Conservation (phyloP, 371 early-diverging fungal genomes). For the Mortierella sp. region DNA sequence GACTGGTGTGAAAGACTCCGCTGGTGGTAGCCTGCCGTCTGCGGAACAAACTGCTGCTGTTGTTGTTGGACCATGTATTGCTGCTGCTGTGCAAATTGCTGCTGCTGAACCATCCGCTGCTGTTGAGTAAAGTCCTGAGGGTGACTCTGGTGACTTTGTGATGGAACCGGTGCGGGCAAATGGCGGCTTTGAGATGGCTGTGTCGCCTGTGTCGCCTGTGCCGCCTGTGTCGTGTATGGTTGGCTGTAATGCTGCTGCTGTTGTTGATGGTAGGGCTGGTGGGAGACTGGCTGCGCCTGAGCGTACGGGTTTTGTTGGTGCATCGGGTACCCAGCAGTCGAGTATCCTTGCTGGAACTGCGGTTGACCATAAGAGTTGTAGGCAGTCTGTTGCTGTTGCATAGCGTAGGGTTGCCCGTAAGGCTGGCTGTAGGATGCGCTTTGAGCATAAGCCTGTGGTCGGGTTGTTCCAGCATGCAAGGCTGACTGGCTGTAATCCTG, state of each 20-base stretch:
- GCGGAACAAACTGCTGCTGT: constrained; percentile 25
- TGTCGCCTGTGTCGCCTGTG: constrained; percentile 5
- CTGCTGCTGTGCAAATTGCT: constrained; percentile 23
- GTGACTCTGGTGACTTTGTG: constrained; percentile 23
- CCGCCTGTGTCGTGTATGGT: constrained; percentile 3
- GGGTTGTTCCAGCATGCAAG: constrained; percentile 16
- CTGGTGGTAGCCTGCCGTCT: constrained; percentile 17
- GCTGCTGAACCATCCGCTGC: constrained; percentile 25
- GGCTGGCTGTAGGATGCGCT: constrained; percentile 23
- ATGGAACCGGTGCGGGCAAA: constrained; percentile 7
- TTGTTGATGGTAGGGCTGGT: constrained; percentile 29
- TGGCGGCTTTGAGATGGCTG: constrained; percentile 8
- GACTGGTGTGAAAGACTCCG: constrained; percentile 23
- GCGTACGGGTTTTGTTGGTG: constrained; percentile 29
- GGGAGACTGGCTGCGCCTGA: constrained; percentile 18
- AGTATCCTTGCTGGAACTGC: constrained; percentile 29
- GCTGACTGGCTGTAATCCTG: constrained; percentile 29
- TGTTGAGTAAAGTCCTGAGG: constrained; percentile 37
- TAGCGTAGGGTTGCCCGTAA: constrained; percentile 19
- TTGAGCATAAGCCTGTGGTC: constrained; percentile 35
- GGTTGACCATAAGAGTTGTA: constrained; percentile 24
- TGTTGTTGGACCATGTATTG: constrained; percentile 23
- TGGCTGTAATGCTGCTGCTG: constrained; percentile 27
- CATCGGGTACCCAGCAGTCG: constrained; percentile 25
- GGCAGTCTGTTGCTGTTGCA: constrained; percentile 23